A percentile compares a stretch with the other conserved stretches of the same genome.
Conservation (phyloP, 768 basidiomycete species). For the Mycena vulgaris region DNA sequence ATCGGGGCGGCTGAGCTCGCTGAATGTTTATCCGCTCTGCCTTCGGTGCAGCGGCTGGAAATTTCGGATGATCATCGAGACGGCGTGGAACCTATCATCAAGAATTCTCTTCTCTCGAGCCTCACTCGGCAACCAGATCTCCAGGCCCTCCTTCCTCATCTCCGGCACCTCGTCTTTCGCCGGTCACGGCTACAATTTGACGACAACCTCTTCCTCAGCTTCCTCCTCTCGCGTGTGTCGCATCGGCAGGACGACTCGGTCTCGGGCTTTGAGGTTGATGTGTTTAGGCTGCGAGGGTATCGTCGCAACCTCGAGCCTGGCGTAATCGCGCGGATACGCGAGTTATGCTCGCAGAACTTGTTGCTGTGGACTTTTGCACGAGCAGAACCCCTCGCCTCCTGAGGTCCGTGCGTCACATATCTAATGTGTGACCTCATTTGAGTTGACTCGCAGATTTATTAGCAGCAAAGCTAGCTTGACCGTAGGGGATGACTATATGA, state of each 20-base stretch:
- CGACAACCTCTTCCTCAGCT: slow-evolving; percentile 1
- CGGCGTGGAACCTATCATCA: slow-evolving; percentile 25
- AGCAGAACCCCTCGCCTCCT: slow-evolving; percentile 11
- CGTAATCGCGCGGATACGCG: slow-evolving; percentile 23
- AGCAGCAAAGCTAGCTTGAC: slow-evolving; percentile 9
- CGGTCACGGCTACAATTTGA: slow-evolving; percentile 23
- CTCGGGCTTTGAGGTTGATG: slow-evolving; percentile 18
- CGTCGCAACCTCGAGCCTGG: slow-evolving; percentile 21
- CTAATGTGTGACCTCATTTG: slow-evolving; percentile 16
- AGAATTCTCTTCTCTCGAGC: slow-evolving; percentile 14
- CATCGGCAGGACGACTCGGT: neutral
- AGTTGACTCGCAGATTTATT: slow-evolving; percentile 16
- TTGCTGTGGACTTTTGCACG: slow-evolving; percentile 25
- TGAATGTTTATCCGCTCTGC: slow-evolving; percentile 29
- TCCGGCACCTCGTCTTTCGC: slow-evolving; percentile 28
- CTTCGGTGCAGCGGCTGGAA: slow-evolving; percentile 24
- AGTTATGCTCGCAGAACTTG: slow-evolving; percentile 16
- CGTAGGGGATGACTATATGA: neutral
- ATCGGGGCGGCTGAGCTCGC: slow-evolving; percentile 23
- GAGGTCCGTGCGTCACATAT: slow-evolving; percentile 22
- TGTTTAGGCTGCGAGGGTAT: slow-evolving; percentile 24
- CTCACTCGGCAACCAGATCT: slow-evolving; percentile 14
- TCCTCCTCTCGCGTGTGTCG: too few species aligned
- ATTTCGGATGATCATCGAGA: slow-evolving; percentile 17
- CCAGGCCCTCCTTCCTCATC: slow-evolving; percentile 22